These are phyloP conservation scores for Parastagonospora avenae DNA, from an alignment of 2,329 filamentous ascomycete species.

Conservation along the genomic window DNA sequence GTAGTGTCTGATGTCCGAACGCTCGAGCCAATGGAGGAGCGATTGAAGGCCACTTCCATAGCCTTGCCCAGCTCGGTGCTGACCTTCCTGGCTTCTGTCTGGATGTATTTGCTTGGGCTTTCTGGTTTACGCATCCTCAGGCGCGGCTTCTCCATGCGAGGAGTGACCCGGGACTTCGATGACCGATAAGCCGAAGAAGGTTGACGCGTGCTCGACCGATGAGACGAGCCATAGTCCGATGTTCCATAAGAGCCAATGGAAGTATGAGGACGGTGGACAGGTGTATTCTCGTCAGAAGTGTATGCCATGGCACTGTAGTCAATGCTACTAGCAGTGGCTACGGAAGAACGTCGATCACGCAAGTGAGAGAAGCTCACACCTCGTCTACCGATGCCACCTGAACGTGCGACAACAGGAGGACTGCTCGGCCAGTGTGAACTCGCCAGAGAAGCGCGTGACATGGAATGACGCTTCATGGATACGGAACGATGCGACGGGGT, in stretches of 20 bases:
- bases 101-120: constrained; percentile 61
- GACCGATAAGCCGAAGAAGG: constrained; percentile 33
- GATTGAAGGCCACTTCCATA: constrained; percentile 90
- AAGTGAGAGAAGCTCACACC: constrained; percentile 68
- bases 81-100: constrained; percentile 81
- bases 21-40: constrained; percentile 62
- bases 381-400: constrained; percentile 61
- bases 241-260: constrained; percentile 29
- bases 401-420: constrained; percentile 54
- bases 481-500: constrained; percentile 32
- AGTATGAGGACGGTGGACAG: constrained; percentile 27
- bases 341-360: constrained; percentile 50
- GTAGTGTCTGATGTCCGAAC: constrained; percentile 48
- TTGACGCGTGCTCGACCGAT: constrained; percentile 21
- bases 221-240: constrained; percentile 21
- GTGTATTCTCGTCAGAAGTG: constrained; percentile 38
- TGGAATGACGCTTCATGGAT: constrained; percentile 29
- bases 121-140: constrained; percentile 46
- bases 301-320: constrained; percentile 32
- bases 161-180: constrained; percentile 31
- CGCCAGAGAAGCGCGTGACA: constrained; percentile 51
- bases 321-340: constrained; percentile 46
- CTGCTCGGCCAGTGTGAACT: constrained; percentile 56
- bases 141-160: constrained; percentile 29
- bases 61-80: constrained; percentile 86